Evolutionary conservation across 164 flowering plant genomes (phyloP).

Genomic region (Magnolia changhungtana): DNA sequence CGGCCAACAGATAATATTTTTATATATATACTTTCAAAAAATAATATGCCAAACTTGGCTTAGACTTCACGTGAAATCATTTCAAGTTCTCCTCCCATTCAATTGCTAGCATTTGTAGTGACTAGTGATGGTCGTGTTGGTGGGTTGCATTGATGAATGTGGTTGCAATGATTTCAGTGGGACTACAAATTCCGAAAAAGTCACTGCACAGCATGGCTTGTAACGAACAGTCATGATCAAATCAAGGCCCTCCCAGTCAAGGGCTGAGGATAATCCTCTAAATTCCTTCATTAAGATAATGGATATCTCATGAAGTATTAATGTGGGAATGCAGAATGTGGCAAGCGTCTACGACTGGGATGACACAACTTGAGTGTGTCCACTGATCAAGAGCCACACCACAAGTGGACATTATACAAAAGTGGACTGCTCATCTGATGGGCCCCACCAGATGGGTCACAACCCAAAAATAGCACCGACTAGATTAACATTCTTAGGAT

Average conservation of each 20-base stretch:
- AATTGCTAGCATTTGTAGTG: neutral
- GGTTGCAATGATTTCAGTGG: slow-evolving; percentile 4
- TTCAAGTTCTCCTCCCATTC: neutral
- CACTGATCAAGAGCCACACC: neutral
- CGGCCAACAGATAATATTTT: neutral
- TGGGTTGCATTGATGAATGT: slow-evolving; percentile 4
- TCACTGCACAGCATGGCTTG: neutral
- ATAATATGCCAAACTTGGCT: slow-evolving; percentile 10
- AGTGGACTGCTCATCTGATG: neutral
- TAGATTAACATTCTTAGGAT: too few relatives aligned
- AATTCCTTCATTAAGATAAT: too few relatives aligned
- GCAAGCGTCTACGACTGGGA: too few relatives aligned
- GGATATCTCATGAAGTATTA: too few relatives aligned
- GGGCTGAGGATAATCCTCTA: too few relatives aligned
- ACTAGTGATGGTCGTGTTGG: slow-evolving; percentile 2
- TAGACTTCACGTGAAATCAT: slow-evolving; percentile 11
- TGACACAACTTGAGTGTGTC: neutral
- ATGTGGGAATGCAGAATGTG: too few relatives aligned
- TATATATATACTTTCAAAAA: neutral
- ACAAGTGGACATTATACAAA: neutral
- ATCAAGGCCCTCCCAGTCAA: too few relatives aligned
- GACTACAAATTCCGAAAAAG: neutral
- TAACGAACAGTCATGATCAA: neutral
- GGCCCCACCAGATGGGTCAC: too few relatives aligned
- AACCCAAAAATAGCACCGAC: too few relatives aligned